Evolutionary conservation across 108 stramenopile species (phyloP).

Genomic region (Schizochytrium sp.): DNA sequence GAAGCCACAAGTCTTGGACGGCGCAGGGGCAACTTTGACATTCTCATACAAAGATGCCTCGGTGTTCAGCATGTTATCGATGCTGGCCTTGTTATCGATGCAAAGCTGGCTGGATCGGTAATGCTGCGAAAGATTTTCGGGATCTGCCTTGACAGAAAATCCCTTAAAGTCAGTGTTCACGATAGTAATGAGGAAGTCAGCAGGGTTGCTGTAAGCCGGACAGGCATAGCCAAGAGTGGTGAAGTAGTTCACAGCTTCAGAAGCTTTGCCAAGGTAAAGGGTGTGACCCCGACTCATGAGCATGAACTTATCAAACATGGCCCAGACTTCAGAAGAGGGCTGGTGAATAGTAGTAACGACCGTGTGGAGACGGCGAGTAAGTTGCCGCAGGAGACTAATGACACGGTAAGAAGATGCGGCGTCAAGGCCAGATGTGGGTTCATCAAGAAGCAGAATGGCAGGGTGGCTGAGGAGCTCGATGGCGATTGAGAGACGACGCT

Average conservation of each 20-base stretch:
- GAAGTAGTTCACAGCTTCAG: conserved; percentile 59
- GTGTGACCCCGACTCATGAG: conserved; percentile 67
- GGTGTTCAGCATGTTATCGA: neutral
- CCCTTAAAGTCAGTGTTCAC: conserved; percentile 49
- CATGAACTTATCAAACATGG: conserved; percentile 66
- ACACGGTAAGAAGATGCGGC: conserved; percentile 76
- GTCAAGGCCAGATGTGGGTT: conserved; percentile 73
- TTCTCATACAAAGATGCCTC: neutral
- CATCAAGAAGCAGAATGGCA: conserved; percentile 73
- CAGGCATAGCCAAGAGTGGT: conserved; percentile 15
- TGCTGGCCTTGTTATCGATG: neutral
- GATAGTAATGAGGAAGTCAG: conserved; percentile 61
- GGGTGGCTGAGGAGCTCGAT: conserved; percentile 71
- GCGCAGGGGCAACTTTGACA: neutral
- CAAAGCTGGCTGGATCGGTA: neutral
- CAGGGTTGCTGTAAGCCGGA: conserved; percentile 62
- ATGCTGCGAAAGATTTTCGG: neutral
- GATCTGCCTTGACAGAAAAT: conserved; percentile 4
- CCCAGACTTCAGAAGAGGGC: conserved; percentile 66
- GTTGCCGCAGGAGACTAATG: conserved; percentile 73
- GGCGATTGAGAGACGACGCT: conserved; percentile 74
- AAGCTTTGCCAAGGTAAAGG: conserved; percentile 70
- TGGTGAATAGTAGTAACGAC: conserved; percentile 76
- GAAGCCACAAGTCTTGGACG: neutral
- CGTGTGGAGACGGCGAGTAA: conserved; percentile 75